Conservation (phyloP, 176 grass and related monocot species). For the Oryza punctata region DNA sequence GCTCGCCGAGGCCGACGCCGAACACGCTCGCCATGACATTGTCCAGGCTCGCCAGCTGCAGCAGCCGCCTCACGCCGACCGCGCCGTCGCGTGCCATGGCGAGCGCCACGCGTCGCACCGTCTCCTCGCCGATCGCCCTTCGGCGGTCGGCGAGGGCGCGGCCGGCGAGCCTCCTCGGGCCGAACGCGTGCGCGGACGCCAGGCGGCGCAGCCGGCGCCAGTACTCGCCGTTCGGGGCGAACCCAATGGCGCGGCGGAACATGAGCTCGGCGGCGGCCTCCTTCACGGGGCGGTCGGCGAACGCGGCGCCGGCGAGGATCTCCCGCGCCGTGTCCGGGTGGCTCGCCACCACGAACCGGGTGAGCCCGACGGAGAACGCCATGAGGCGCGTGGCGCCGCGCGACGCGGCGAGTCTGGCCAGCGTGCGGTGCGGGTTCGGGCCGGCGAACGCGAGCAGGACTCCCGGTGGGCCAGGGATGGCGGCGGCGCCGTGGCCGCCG, state of each 20-base stretch:
- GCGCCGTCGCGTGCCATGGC: neutral
- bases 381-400: neutral
- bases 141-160: slow-evolving; percentile 17
- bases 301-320: too few relatives aligned
- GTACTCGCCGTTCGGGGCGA: slow-evolving; percentile 48
- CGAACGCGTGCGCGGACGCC: slow-evolving; percentile 28
- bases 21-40: slow-evolving; percentile 50
- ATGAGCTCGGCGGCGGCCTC: slow-evolving; percentile 52
- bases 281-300: slow-evolving; percentile 37
- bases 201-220: slow-evolving; percentile 46
- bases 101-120: neutral
- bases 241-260: slow-evolving; percentile 53
- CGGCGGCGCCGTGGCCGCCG: neutral
- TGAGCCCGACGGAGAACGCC: too few relatives aligned
- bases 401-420: neutral
- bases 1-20: slow-evolving; percentile 30
- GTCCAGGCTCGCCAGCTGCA: slow-evolving; percentile 39
- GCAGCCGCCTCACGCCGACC: neutral
- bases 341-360: too few relatives aligned
- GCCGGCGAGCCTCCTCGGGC: slow-evolving; percentile 5
- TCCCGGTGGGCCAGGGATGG: neutral
- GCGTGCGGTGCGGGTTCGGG: neutral
- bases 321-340: too few relatives aligned
- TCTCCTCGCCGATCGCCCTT: slow-evolving; percentile 37
- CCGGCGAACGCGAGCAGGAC: neutral